Evolutionary conservation across 768 basidiomycete species (phyloP).

Genomic region (Russula vinacea): DNA sequence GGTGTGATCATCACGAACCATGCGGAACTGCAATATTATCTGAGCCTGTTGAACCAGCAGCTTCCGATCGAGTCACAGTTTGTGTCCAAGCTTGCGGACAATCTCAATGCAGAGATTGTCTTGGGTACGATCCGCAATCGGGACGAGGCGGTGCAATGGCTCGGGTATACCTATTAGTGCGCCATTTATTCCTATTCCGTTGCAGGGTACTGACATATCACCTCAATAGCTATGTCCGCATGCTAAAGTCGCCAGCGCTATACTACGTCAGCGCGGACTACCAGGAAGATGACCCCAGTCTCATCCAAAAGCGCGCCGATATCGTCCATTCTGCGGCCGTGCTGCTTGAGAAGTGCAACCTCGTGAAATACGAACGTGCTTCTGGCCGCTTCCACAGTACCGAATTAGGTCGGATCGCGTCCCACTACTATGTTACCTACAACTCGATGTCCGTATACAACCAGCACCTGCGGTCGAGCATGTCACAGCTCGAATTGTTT

Average conservation of each 20-base stretch:
- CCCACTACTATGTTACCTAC: constrained; percentile 93
- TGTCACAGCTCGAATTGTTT: constrained; percentile 89
- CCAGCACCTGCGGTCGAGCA: constrained; percentile 82
- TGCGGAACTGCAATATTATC: constrained; percentile 93
- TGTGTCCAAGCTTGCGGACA: constrained; percentile 87
- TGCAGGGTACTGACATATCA: constrained; percentile 27
- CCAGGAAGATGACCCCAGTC: constrained; percentile 73
- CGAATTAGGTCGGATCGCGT: constrained; percentile 90
- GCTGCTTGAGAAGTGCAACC: constrained; percentile 87
- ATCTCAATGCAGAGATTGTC: constrained; percentile 96
- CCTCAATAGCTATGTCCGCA: constrained; percentile 77
- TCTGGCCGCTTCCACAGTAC: constrained; percentile 89
- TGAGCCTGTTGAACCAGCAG: constrained; percentile 93
- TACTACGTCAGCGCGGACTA: constrained; percentile 91
- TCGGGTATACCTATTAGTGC: constrained; percentile 86
- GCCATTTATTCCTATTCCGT: constrained; percentile 13
- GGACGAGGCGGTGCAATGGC: constrained; percentile 96
- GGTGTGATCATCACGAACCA: constrained; percentile 99
- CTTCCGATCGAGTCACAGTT: constrained; percentile 97
- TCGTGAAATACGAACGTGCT: constrained; percentile 90
- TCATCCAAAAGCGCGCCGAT: constrained; percentile 92
- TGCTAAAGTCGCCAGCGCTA: constrained; percentile 83
- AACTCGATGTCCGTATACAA: constrained; percentile 97
- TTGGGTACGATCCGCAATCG: constrained; percentile 91
- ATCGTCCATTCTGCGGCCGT: constrained; percentile 92